phyloP scores from a whole-genome alignment of 2,329 filamentous ascomycete species.

The Ascochyta koolunga region DNA sequence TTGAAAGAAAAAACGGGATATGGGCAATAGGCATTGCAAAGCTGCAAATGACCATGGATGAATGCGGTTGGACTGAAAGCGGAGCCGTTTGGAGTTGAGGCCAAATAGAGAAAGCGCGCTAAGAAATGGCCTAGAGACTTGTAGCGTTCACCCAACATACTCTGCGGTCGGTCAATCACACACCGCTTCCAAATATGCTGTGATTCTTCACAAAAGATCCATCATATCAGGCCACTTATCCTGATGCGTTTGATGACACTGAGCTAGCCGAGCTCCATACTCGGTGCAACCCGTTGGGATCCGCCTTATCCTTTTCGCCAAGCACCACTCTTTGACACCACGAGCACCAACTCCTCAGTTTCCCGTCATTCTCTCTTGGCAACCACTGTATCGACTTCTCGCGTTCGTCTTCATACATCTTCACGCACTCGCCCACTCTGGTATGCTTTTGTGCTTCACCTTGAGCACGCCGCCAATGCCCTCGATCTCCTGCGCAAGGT shows the following conservation, averaged over 20 bases:
- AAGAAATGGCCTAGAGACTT: neutral
- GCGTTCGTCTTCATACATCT: slow-evolving; percentile 73
- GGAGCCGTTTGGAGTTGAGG: too few relatives aligned
- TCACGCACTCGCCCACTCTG: slow-evolving; percentile 80
- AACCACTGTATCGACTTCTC: slow-evolving; percentile 63
- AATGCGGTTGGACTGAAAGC: too few relatives aligned
- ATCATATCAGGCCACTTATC: neutral
- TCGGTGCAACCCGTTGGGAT: slow-evolving; percentile 5
- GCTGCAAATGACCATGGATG: too few relatives aligned
- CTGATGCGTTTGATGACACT: slow-evolving; percentile 1
- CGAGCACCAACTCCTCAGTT: slow-evolving; percentile 82
- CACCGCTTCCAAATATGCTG: too few relatives aligned
- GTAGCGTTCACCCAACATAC: too few relatives aligned
- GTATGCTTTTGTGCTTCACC: slow-evolving; percentile 86
- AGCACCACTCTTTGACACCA: slow-evolving; percentile 85
- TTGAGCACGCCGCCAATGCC: slow-evolving; percentile 89
- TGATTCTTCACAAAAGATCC: neutral
- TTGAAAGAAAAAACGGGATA: too few relatives aligned
- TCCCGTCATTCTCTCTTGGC: slow-evolving; percentile 70
- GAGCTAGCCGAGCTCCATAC: slow-evolving; percentile 13
- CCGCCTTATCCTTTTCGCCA: slow-evolving; percentile 54
- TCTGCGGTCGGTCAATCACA: too few relatives aligned
- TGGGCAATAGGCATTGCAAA: too few relatives aligned
- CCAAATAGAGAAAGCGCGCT: neutral
- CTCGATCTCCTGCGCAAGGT: slow-evolving; percentile 85